Evolutionary conservation across 1,284 basidiomycete genomes (phyloP).

Genomic region (Phylloporus gajari): DNA sequence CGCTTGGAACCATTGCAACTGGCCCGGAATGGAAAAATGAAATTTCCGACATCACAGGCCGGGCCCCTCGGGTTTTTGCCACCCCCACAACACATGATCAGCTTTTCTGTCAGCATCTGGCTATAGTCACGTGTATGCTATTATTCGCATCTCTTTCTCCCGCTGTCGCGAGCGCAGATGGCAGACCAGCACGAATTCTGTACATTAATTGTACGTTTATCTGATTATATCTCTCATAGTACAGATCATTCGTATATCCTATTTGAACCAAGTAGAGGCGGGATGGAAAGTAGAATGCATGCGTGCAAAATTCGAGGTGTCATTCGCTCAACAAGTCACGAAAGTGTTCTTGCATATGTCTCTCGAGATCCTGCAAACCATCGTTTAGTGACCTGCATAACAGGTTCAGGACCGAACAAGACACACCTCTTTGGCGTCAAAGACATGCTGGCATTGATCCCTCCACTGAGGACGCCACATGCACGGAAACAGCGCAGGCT

Average conservation of each 20-base stretch:
- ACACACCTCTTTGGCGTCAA: constrained; percentile 46
- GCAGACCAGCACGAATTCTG: too few species aligned
- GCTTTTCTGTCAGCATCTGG: too few species aligned
- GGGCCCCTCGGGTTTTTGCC: too few species aligned
- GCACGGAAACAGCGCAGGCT: constrained; percentile 38
- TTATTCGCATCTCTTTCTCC: too few species aligned
- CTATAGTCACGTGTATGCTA: too few species aligned
- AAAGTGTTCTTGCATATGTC: constrained; percentile 35
- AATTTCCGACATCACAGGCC: too few species aligned
- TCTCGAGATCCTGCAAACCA: constrained; percentile 31
- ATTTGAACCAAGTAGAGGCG: neutral
- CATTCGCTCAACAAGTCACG: constrained; percentile 21
- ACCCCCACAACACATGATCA: too few species aligned
- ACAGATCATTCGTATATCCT: neutral
- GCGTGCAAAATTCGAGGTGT: neutral
- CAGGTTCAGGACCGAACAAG: neutral
- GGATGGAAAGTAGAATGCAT: neutral
- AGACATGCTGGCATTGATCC: constrained; percentile 39
- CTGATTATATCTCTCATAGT: neutral
- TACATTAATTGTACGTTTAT: too few species aligned
- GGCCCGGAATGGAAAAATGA: too few species aligned
- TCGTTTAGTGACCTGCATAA: constrained; percentile 10
- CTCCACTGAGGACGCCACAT: constrained; percentile 42
- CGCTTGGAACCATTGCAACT: too few species aligned
- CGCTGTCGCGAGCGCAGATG: too few species aligned